Base-by-base conservation (phyloP, 257 asterid species). In the Henckelia pumila region DNA sequence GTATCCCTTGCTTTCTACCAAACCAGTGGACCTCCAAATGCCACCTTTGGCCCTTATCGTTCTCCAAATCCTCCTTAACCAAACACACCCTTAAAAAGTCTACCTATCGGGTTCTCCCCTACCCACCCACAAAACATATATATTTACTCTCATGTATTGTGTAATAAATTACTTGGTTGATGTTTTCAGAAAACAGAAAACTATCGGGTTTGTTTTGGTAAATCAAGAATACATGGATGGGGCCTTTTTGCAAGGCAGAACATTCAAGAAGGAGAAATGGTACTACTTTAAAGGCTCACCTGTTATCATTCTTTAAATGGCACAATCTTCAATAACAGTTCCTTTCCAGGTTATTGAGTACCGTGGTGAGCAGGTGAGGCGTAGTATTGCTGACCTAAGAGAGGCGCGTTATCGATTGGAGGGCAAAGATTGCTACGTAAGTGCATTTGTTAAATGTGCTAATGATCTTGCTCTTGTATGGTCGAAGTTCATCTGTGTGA, bases 151-250 rank as follows among this genome's bases (percentile, higher is more conserved):
- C 61, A 8, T 64, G 6, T 62, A 49, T 62, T 71, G 5, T 49
- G 20, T 77, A 13, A 81, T 50, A 23, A 50, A 24, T 77, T 61
- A 24, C 44, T 37, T 66, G 19, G 56, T 30, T 59, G 67, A 66
- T 69, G 73, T 67, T 81, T 47, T 78, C 88, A 94, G 99, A 82
- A 35, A 78, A 84, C 84, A 47, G 99, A 94, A 84, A 87, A 79
- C 4, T 76, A 56, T 61, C 82, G 86, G 61, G 86, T 91, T 74
- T 94, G 98, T 78, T 94, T 94, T 62, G 99, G 99, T 71, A 94
- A 87, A 85, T 94, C 99, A 62, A 84, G 96, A 77, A 87, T 94
- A 66, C 99, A 94, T 77, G 99, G 98, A 63, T 94, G 99, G 98
- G 99, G 99, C 70, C 98, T 94, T 74, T 94, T 91, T 85, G 98